Evolutionary conservation across 2,329 filamentous ascomycete genomes (phyloP).

Genomic region (Diaporthe citri): DNA sequence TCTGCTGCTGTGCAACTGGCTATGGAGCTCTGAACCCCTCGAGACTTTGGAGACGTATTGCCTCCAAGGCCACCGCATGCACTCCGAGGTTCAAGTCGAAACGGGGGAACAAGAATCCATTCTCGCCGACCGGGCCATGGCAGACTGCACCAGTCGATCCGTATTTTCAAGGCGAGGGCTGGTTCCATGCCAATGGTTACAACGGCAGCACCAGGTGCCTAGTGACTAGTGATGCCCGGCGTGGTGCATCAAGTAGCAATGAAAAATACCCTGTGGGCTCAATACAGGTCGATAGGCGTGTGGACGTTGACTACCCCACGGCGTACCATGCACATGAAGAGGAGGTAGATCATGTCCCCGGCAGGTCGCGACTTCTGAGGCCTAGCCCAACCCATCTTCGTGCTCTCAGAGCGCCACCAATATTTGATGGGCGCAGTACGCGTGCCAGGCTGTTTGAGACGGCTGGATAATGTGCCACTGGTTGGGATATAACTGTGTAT

Average conservation of each 20-base stretch:
- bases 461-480: neutral
- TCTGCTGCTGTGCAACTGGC: neutral
- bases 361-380: too few species aligned
- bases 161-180: neutral
- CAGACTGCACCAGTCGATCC: neutral
- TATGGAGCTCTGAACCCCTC: neutral
- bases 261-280: neutral
- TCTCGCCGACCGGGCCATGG: neutral
- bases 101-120: too few species aligned
- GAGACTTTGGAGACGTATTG: neutral
- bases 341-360: neutral
- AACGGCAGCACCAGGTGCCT: neutral
- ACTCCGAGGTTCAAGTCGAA: neutral
- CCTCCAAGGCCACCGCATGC: neutral
- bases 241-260: neutral
- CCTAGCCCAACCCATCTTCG: neutral
- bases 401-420: neutral
- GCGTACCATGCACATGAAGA: neutral
- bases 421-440: neutral
- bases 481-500: neutral
- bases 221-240: neutral
- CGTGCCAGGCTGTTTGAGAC: neutral
- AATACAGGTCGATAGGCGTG: neutral
- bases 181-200: too few species aligned
- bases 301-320: neutral